Conservation (phyloP, 192 early-diverging fungal species). For the Ambispora gerdemannii region DNA sequence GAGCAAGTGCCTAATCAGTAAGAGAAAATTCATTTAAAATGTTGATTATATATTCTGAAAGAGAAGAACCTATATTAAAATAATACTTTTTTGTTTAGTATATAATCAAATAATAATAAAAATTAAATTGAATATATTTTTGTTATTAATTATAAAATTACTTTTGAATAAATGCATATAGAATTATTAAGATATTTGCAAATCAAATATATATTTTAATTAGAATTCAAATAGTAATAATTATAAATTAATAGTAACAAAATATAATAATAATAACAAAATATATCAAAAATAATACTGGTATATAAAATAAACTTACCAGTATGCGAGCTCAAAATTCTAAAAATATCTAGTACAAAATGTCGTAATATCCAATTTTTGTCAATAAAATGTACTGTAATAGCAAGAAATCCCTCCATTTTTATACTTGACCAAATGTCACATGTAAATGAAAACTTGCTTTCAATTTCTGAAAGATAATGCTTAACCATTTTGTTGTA, state of each 20-base stretch:
- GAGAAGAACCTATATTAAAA: too few species aligned
- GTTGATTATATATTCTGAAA: constrained; percentile 13
- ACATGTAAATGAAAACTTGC: neutral
- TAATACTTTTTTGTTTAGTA: too few species aligned
- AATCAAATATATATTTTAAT: too few species aligned
- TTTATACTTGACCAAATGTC: neutral
- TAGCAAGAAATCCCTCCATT: neutral
- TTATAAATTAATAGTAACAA: too few species aligned
- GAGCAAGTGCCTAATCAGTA: neutral
- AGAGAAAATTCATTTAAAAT: neutral
- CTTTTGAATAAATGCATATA: too few species aligned
- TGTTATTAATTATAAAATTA: too few species aligned
- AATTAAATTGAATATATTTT: too few species aligned
- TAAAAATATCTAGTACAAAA: constrained; percentile 19
- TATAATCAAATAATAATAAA: too few species aligned
- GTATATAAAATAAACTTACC: neutral
- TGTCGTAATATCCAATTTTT: neutral
- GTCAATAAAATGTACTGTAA: constrained; percentile 15
- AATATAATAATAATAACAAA: too few species aligned
- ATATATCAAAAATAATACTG: too few species aligned
- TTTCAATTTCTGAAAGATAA: neutral
- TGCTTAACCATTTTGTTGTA: neutral
- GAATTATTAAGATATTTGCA: too few species aligned
- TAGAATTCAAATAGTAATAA: too few species aligned
- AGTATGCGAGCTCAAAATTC: neutral